Base-by-base conservation (phyloP, 805 yeast genomes). In the Kluyveromyces nonfermentans region DNA sequence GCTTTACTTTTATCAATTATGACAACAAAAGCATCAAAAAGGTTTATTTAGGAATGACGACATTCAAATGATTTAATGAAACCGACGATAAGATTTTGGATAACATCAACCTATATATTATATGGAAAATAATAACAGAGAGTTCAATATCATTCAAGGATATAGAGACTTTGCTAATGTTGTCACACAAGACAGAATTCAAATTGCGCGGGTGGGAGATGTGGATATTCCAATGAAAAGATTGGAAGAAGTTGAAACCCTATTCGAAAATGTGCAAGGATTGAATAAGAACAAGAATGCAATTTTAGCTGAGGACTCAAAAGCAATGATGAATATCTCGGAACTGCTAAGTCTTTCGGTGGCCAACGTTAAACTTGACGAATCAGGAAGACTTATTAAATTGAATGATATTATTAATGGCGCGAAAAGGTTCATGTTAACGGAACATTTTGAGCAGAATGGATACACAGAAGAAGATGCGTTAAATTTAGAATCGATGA, bases 261-360 rank as follows among this genome's bases (percentile, higher is more conserved):
- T 78, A 16, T 80, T 75, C 47, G 57, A 64, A 1, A 62, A 64
- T 22, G 68, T 74, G 2, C 69, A 67, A 30, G 62, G 58, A 6
- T 63, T 65, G 37, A 55, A 62, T 16, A 43, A 67, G 5, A 55
- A 61, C 10, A 64, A 59, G 42, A 72, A 68, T 48, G 60, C 60
- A 2, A 51, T 73, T 8, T 69, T 73, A 25, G 84, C 85, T 0
- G 71, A 74, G 45, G 94, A 84, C 59, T 72, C 90, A 1, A 77
- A 77, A 44, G 78, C 82, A 5, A 68, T 84, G 51, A 67, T 69
- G 25, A 78, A 73, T 46, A 73, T 82, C 9, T 73, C 85, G 32
- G 74, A 73, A 45, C 71, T 81, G 53, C 80, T 86, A 10, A 78
- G 80, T 33, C 63, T 78, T 18, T 82, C 83, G 37, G 77, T 84